Evolutionary conservation across 805 yeast genomes (phyloP).

Genomic region (Starmerella floricola): DNA sequence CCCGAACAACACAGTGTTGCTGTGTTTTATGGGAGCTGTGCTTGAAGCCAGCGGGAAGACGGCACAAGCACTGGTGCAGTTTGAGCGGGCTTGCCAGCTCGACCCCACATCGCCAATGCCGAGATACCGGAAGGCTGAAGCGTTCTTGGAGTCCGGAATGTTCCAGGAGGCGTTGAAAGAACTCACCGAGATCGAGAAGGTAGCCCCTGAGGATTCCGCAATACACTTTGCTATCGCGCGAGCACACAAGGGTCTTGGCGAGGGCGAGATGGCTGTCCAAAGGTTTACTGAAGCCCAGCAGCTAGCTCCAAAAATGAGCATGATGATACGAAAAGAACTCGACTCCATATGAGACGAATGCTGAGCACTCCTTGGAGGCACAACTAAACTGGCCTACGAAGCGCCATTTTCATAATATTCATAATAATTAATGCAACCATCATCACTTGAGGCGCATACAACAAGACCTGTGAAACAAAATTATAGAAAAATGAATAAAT

Average conservation of each 20-base stretch:
- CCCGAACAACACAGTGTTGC: conserved; percentile 76
- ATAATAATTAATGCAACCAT: no score
- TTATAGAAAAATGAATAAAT: background rate
- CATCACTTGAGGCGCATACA: no score
- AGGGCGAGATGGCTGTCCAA: conserved; percentile 64
- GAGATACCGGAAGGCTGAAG: conserved; percentile 76
- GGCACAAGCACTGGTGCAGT: conserved; percentile 66
- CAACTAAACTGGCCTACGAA: no score
- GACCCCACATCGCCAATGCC: conserved; percentile 83
- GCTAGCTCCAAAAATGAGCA: conserved; percentile 61
- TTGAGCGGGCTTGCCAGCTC: conserved; percentile 66
- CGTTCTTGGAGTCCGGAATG: conserved; percentile 56
- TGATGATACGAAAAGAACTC: conserved; percentile 55
- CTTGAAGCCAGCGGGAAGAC: conserved; percentile 60
- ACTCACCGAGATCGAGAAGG: conserved; percentile 55
- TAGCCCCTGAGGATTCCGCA: conserved; percentile 91
- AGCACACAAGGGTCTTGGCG: conserved; percentile 61
- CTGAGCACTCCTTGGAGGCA: no score
- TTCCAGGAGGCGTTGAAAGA: conserved; percentile 61
- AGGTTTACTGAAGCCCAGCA: conserved; percentile 82
- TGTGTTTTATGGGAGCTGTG: conserved; percentile 91
- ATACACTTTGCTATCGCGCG: conserved; percentile 86
- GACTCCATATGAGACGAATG: conserved; percentile 38
- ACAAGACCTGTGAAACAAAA: no score
- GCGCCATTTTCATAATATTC: no score